Base-by-base conservation (phyloP, 495 filamentous ascomycete species). In the Penicillium tannophilum region DNA sequence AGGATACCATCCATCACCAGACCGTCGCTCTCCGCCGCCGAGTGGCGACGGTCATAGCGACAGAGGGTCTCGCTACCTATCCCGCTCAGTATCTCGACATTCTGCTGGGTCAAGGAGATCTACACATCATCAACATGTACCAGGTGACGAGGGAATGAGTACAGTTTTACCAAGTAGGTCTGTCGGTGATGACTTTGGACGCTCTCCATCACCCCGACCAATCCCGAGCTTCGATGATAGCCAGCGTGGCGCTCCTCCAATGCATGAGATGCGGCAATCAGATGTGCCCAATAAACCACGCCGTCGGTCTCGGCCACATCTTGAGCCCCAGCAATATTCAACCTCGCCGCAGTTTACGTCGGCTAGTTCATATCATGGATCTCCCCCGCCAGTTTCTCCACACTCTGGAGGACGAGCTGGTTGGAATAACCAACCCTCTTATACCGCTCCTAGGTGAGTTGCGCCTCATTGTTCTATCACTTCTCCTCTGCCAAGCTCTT, bases 361-460 rank as follows among this genome's bases (percentile, higher is more conserved):
- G 35, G 79, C 74, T 52, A 82, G 81, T 36, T 87, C 86, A n/a
- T 82, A 82, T 61, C 85, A 86, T 60, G 83, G 81, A 23, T 91
- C 87, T 10, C 89, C 90, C 36, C 83, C 83, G 41, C 79, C 83
- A 9, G 79, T 82, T 49, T 91, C 89, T 26, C 87, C 89, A 2
- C 87, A 87, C 69, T 75, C 72, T 39, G 71, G 72, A 53, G 78
- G 79, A 30, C 76, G 84, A 63, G 83, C 82, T 23, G 81, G 82
- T 26, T 84, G 86, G 75, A 76, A 74, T 59, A 83, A 83, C 61
- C 82, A 76, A 58, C 71, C 75, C 64, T 78, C 78, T 42, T 85
- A 84, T 63, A 80, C 76, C 43, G 81, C 81, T 46, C 82, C 84
- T 72, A 79, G 81, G 88, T 90, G 76, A 71, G 84, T 64, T 56